Evolutionary conservation across 306 rosid species (phyloP), one percentile per base, ranked within the genome.

Genomic region (Quillaja saponaria): DNA sequence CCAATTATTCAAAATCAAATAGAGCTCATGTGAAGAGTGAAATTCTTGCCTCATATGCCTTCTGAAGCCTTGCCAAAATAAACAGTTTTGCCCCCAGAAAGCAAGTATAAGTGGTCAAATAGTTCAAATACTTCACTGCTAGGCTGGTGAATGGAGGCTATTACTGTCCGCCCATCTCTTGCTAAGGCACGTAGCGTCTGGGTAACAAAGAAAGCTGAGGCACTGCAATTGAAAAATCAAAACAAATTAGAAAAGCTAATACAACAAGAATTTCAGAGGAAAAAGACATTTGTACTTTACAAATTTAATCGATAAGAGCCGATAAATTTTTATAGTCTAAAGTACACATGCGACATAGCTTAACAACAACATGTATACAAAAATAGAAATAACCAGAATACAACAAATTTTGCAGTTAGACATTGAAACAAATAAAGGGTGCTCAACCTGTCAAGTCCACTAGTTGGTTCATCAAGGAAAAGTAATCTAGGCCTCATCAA

Each of bases 71-170:
- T 87, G 28, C 97, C 99, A 64, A 89, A 92, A 68, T 89, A 92
- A 40, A 92, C 95, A 71, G 97, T 89, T 77, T 92, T 89, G 50
- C 99, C 96, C 0, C 96, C 85, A 25, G 99, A 92, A 55, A 92
- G 97, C 83, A 92, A 82, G 69, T 73, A 92, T 64, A 92, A 54
- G 78, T 73, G 95, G 73, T 92, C 97, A 80, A 92, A 92, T 2
- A 92, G 84, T 69, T 89, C 97, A 66, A 92, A 92, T 25, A 89
- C 99, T 84, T 92, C 97, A 87, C 99, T 92, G 76, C 99, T 92
- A 0, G 99, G 99, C 60, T 92, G 99, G 67, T 92, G 99, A 71
- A 92, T 87, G 0, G 99, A 92, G 41, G 99, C 99, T 65, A 92
- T 89, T 6, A 92, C 95, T 0, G 99, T 92, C 77, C 99, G 77